Evolutionary conservation across 768 basidiomycete species (phyloP).

Genomic region (Suillus fuscotomentosus): DNA sequence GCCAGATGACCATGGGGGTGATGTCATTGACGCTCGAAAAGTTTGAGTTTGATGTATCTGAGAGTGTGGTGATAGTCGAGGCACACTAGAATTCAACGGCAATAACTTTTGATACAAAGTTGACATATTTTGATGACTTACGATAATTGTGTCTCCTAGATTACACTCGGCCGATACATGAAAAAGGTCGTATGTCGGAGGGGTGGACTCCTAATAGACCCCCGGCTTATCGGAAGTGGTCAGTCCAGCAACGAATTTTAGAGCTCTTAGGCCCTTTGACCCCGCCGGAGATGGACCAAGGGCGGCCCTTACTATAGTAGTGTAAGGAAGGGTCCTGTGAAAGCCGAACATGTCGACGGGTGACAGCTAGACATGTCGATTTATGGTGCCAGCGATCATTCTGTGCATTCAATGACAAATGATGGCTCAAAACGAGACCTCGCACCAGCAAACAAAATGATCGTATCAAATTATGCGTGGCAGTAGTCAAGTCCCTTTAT

Average conservation of each 20-base stretch:
- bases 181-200: not conserved
- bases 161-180: not conserved
- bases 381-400: not conserved
- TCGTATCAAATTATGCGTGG: not conserved
- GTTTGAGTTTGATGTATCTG: no score
- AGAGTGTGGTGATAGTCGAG: no score
- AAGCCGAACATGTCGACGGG: not conserved
- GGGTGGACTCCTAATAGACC: not conserved
- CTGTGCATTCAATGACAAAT: not conserved
- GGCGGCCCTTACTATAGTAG: no score
- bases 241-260: no score
- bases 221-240: no score
- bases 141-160: not conserved
- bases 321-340: not conserved
- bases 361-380: not conserved
- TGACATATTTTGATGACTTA: not conserved
- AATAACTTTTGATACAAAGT: no score
- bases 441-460: conserved; percentile 3
- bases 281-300: not conserved
- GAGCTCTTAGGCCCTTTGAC: no score
- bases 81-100: no score
- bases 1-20: no score
- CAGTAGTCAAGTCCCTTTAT: not conserved
- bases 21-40: no score
- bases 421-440: not conserved